Base-by-base conservation (phyloP, 441 rosid genomes). In the Mallotus repandus region DNA sequence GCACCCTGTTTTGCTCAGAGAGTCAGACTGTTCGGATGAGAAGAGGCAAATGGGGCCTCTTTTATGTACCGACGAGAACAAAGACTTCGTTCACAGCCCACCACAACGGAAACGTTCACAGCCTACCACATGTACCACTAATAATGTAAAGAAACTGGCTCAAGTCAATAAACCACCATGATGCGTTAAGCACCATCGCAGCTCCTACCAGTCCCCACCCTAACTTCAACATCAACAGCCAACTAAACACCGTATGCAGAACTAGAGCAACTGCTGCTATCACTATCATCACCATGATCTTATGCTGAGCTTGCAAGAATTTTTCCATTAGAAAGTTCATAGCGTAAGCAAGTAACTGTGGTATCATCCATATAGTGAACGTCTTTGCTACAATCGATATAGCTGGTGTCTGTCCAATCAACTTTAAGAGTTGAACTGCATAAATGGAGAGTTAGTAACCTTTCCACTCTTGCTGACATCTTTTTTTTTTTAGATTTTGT, bases 281-380 rank as follows among this genome's bases (percentile, higher is more conserved):
- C 84, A 89, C 76, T 0, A 97, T 98, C 73, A 94, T 77, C 57
- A 83, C 81, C 53, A 81, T 84, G 1, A 94, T 92, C 75, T 83
- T 89, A 84, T 97, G 92, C 70, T 94, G 99, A 5, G 98, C 83
- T 25, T 94, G 99, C 32, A 94, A 79, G 80, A 94, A 91, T 76
- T 93, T 91, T 48, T 86, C 89, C 71, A 88, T 85, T 0, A 96
- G 89, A 80, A 94, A 93, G 65, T 89, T 91, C 71, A 89, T 25
- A 1, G 99, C 96, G 25, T 90, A 89, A 0, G 99, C 90, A 79
- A 92, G 89, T 84, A 94, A 81, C 66, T 89, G 98, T 3, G 99
- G 99, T 65, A 94, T 88, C 76, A 91, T 87, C 67, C 85, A 90
- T 1, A 88, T 18, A 0, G 99, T 73, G 79, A 87, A 90, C 38